Conservation (phyloP, 345 rosid genomes). For the Pugionium cornutum region DNA sequence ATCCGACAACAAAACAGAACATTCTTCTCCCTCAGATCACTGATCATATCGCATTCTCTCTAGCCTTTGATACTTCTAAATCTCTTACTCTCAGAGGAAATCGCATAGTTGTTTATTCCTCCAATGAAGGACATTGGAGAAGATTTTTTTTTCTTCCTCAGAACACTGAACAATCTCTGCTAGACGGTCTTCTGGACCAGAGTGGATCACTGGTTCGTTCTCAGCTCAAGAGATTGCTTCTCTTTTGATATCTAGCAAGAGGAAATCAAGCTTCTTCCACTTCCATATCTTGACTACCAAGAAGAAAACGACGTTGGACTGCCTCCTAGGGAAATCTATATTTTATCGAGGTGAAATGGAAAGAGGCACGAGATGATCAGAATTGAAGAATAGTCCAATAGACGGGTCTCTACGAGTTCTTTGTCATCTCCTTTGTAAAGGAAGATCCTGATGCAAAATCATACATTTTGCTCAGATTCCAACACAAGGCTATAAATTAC, state of each 20-base stretch:
- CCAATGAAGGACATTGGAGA: conserved; percentile 45
- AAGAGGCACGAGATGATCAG: conserved; percentile 38
- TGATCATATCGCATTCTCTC: conserved; percentile 20
- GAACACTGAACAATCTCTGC: background rate
- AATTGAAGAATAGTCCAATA: background rate
- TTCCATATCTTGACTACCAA: conserved; percentile 27
- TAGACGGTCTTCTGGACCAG: conserved; percentile 39
- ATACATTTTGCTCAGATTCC: conserved; percentile 41
- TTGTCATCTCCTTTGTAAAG: conserved; percentile 28
- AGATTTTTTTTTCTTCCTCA: conserved; percentile 17
- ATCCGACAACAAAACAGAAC: conserved; percentile 49
- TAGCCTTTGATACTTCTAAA: conserved; percentile 52
- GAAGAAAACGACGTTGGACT: background rate
- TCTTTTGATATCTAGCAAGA: conserved; percentile 39
- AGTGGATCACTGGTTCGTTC: conserved; percentile 42
- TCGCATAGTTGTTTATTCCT: conserved; percentile 43
- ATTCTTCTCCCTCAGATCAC: conserved; percentile 34
- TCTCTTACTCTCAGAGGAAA: conserved; percentile 38
- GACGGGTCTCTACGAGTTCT: conserved; percentile 27
- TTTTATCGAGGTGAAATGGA: conserved; percentile 43
- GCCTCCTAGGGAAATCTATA: conserved; percentile 29
- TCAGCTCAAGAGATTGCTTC: conserved; percentile 9
- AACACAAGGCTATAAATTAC: conserved; percentile 34
- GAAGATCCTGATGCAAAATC: conserved; percentile 39
- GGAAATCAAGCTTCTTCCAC: conserved; percentile 35